Percentiles rank a stretch among this genome's conserved stretches.
phyloP scores from a whole-genome alignment of 257 asterid species.

The Solanum commersonii region DNA sequence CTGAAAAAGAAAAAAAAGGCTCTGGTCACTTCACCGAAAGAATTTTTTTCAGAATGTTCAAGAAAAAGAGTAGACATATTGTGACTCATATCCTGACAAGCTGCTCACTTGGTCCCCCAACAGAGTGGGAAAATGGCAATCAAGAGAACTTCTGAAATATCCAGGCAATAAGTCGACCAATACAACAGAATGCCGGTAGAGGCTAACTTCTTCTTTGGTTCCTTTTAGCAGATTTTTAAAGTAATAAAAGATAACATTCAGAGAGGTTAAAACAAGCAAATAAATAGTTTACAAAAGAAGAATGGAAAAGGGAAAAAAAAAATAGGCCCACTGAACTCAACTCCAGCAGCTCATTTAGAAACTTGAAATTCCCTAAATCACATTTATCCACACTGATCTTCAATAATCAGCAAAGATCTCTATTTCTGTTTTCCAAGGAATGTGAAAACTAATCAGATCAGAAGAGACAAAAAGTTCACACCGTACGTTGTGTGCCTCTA shows the following conservation, averaged over 20 bases:
- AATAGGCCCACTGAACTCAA: not conserved
- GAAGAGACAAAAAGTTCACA: not conserved
- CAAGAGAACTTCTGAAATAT: not conserved
- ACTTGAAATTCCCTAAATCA: not conserved
- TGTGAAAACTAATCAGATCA: not conserved
- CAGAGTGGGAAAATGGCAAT: not conserved
- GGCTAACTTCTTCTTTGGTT: not conserved
- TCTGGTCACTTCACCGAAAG: not conserved
- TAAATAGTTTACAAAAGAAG: not conserved
- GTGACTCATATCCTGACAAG: not conserved
- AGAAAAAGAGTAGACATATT: not conserved
- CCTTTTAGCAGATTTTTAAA: not conserved
- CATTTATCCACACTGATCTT: not conserved
- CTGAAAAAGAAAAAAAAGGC: constrained; percentile 24
- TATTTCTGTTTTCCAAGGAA: not conserved
- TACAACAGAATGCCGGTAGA: not conserved
- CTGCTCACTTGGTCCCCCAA: not conserved
- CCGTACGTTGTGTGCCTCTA: not conserved
- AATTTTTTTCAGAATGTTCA: not conserved
- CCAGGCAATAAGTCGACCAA: not conserved
- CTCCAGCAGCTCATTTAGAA: not conserved
- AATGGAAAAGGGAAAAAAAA: not conserved
- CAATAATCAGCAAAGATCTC: not conserved
- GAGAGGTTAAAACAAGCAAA: not conserved
- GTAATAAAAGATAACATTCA: not conserved